A percentile compares a stretch with the other conserved stretches of the same genome.
phyloP scores from a whole-genome alignment of 768 basidiomycete genomes.

The Mycena kentingensis region DNA sequence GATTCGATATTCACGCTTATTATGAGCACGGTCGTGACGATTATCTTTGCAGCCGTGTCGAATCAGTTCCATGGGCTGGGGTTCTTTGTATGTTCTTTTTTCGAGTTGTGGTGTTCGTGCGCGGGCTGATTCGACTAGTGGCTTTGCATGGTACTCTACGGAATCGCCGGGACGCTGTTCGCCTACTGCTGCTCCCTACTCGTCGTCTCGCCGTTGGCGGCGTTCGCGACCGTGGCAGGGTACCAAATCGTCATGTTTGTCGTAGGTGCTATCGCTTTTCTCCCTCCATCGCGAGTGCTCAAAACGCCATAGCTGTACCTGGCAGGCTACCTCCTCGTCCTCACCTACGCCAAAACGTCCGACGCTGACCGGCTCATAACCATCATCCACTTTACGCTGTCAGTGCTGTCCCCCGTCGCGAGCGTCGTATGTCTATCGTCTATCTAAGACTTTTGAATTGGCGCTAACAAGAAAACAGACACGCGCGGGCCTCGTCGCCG shows the following conservation, averaged over 20 bases:
- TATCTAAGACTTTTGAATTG: slow-evolving; percentile 1
- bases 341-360: slow-evolving; percentile 71
- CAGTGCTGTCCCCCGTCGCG: slow-evolving; percentile 67
- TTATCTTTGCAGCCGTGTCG: slow-evolving; percentile 58
- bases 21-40: slow-evolving; percentile 62
- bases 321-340: slow-evolving; percentile 67
- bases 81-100: slow-evolving; percentile 46
- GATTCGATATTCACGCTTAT: slow-evolving; percentile 63
- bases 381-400: slow-evolving; percentile 70
- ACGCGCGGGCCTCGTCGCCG: slow-evolving; percentile 71
- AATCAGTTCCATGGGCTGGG: slow-evolving; percentile 72
- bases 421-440: slow-evolving; percentile 57
- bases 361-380: slow-evolving; percentile 56
- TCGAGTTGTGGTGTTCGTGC: neutral
- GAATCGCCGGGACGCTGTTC: slow-evolving; percentile 67
- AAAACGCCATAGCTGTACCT: slow-evolving; percentile 59
- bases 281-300: too few relatives aligned
- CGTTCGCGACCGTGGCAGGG: slow-evolving; percentile 72
- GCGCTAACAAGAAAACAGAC: too few relatives aligned
- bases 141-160: slow-evolving; percentile 70
- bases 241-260: slow-evolving; percentile 74
- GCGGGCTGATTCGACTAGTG: slow-evolving; percentile 52
- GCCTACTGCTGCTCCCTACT: slow-evolving; percentile 66
- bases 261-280: slow-evolving; percentile 37
- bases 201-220: slow-evolving; percentile 65